These are phyloP conservation scores for Hylodesmum podocarpum DNA, from an alignment of 306 rosid species.

Conservation along the genomic window DNA sequence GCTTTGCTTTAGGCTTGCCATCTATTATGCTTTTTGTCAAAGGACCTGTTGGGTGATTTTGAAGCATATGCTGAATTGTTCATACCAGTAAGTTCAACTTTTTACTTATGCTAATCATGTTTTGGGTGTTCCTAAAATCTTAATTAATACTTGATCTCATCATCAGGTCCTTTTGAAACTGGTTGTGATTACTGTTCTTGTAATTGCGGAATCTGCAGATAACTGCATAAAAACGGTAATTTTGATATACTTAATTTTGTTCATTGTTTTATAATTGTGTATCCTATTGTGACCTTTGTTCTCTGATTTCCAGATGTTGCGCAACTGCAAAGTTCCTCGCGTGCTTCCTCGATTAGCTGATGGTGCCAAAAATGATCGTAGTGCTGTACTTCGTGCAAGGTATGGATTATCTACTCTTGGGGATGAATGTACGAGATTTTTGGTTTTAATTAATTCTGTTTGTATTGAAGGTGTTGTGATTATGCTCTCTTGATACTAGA, in stretches of 20 bases:
- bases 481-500: slow-evolving; percentile 92
- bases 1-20: slow-evolving; percentile 77
- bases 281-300: slow-evolving; percentile 22
- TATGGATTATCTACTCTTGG: slow-evolving; percentile 29
- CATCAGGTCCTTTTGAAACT: slow-evolving; percentile 98
- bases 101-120: slow-evolving; percentile 19
- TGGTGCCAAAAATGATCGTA: slow-evolving; percentile 92
- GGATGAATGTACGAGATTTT: not conserved
- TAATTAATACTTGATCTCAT: slow-evolving; percentile 38
- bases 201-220: slow-evolving; percentile 98
- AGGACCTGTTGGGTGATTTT: slow-evolving; percentile 95
- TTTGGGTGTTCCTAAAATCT: slow-evolving; percentile 26
- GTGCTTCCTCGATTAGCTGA: slow-evolving; percentile 89
- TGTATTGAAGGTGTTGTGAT: slow-evolving; percentile 84
- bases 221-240: slow-evolving; percentile 96
- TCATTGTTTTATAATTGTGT: not conserved
- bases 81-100: slow-evolving; percentile 79
- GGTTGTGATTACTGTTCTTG: slow-evolving; percentile 99
- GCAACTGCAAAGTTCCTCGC: slow-evolving; percentile 92
- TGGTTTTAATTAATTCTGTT: slow-evolving; percentile 26
- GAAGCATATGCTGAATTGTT: slow-evolving; percentile 89
- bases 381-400: slow-evolving; percentile 95
- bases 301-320: slow-evolving; percentile 68
- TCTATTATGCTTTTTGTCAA: slow-evolving; percentile 84
- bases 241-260: slow-evolving; percentile 8